phyloP scores from a whole-genome alignment of 306 rosid species.

The Dicorynia guianensis region DNA sequence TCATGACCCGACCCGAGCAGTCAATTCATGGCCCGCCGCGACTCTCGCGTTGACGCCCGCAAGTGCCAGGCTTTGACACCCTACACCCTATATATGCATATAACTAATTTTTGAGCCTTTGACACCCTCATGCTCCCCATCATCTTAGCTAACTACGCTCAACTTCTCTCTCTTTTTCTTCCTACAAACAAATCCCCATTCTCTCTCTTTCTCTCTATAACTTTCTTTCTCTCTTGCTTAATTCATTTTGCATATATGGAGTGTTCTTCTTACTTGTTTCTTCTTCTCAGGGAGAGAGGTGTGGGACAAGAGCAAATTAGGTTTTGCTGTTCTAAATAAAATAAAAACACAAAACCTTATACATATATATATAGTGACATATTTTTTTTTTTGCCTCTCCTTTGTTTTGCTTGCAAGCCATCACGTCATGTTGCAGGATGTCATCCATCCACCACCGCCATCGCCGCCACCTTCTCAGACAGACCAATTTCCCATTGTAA shows the following conservation, averaged over 20 bases:
- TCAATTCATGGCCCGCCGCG: conserved; percentile 48
- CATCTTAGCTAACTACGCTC: conserved; percentile 46
- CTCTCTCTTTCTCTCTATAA: conserved; percentile 22
- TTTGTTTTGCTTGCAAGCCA: conserved; percentile 26
- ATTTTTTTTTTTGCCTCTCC: neutral
- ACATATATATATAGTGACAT: neutral
- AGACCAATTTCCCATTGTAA: conserved; percentile 61
- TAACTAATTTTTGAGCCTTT: conserved; percentile 47
- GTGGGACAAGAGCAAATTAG: conserved; percentile 2
- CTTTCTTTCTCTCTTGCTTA: conserved; percentile 11
- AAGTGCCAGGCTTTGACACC: conserved; percentile 40
- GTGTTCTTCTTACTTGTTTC: conserved; percentile 24
- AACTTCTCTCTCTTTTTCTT: conserved; percentile 31
- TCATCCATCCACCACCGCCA: conserved; percentile 52
- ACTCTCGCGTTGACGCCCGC: conserved; percentile 67
- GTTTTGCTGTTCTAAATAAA: neutral
- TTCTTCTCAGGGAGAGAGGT: conserved; percentile 16
- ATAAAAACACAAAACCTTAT: neutral
- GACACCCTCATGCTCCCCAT: conserved; percentile 57
- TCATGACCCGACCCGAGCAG: neutral
- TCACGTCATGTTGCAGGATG: conserved; percentile 70
- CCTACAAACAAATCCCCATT: no score
- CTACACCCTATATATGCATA: conserved; percentile 49
- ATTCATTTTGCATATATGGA: conserved; percentile 38
- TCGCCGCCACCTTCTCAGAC: conserved; percentile 33